Base-by-base conservation (phyloP, 2,329 filamentous ascomycete species). In the Botryosphaeria dothidea region DNA sequence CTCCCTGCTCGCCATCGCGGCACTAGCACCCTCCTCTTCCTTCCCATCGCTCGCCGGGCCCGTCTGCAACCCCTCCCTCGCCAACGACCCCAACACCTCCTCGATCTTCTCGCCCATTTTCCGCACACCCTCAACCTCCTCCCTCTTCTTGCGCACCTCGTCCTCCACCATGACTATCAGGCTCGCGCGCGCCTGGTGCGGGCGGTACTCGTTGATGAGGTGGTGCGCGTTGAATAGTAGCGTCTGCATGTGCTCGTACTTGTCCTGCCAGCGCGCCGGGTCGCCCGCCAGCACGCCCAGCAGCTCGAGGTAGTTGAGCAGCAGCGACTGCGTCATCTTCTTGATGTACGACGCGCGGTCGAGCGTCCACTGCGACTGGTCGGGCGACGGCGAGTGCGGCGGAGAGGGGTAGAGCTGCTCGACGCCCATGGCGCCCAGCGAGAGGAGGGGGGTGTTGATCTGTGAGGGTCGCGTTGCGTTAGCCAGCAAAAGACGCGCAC, bases 161-260 rank as follows among this genome's bases (percentile, higher is more conserved):
- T 91, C 89, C 78, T 97, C 91, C 90, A 97, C 93, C 82, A 94
- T 86, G 69, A 90, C 80, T 34, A 97, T 96, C 65, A 96, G 82
- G 29, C 90, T 93, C 80, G 97, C 93, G 49, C 94, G 82, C 25
- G 93, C 93, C 79, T 98, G 94, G 75, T 97, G 93, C 9, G 93
- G 93, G 34, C 94, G 86, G 79, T 97, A 98, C 77, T 96, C 90
- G 77, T 99, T 99, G 69, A 98, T 88, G 62, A 97, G 85, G 73
- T 96, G 92, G 78, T 97, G 93, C 73, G 96, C 90, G 76, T 98
- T 98, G 76, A 94, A 89, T 68, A 96, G 90, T 29, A 98, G 81
- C 17, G 90, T 93, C 71, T 90, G 85, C 34, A 99, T 79, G 75
- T 98, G 90, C 49, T 87, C 83, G 51, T 94, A 84, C 75, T 96